phyloP scores from a whole-genome alignment of 768 basidiomycete genomes.

The Clavulina sp. region DNA sequence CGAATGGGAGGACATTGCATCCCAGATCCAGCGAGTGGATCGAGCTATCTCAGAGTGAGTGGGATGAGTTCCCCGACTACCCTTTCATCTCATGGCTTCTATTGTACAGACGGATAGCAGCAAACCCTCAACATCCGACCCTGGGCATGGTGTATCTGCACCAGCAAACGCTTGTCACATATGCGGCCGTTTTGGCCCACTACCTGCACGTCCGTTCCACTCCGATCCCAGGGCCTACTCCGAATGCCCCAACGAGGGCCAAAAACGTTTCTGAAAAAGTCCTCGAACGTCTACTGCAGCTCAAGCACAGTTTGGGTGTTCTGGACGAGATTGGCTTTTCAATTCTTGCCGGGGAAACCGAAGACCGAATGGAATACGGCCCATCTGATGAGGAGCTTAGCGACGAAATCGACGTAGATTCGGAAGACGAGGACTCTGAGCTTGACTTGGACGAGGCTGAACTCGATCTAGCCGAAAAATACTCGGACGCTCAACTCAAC shows the following conservation, averaged over 20 bases:
- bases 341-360: slow-evolving; percentile 9
- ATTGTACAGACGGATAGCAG: slow-evolving; percentile 28
- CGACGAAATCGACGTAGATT: slow-evolving; percentile 17
- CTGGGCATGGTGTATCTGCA: slow-evolving; percentile 67
- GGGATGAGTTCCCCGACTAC: background rate
- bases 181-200: slow-evolving; percentile 79
- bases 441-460: background rate
- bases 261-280: background rate
- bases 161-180: slow-evolving; percentile 82
- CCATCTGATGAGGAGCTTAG: slow-evolving; percentile 9
- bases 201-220: slow-evolving; percentile 74
- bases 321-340: slow-evolving; percentile 74
- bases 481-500: background rate
- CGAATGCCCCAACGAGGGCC: background rate
- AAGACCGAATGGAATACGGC: no score
- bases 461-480: background rate
- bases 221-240: slow-evolving; percentile 18
- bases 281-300: slow-evolving; percentile 41
- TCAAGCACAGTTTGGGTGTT: slow-evolving; percentile 66
- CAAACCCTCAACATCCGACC: slow-evolving; percentile 33
- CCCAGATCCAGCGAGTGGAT: slow-evolving; percentile 33
- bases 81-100: background rate
- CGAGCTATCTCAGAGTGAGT: slow-evolving; percentile 39
- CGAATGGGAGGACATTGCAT: slow-evolving; percentile 64
- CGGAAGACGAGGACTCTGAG: slow-evolving; percentile 26